Conservation (phyloP, 2,329 filamentous ascomycete species). For the Talaromyces islandicus region DNA sequence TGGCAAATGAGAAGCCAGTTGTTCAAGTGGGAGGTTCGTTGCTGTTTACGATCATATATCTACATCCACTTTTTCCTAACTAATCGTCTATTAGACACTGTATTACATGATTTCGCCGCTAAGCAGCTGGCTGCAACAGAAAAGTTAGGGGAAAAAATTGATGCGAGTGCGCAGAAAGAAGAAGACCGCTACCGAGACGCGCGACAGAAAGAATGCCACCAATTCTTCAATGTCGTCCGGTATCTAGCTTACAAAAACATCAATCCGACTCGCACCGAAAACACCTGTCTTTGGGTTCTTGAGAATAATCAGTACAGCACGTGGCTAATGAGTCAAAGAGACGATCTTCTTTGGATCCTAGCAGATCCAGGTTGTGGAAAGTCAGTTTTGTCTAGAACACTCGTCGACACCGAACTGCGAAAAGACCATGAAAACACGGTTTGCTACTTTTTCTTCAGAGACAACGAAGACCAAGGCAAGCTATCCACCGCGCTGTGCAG, state of each 20-base stretch:
- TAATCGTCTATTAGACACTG: no score
- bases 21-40: no score
- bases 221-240: no score
- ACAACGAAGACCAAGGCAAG: constrained; percentile 31
- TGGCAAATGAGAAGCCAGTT: no score
- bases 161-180: no score
- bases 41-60: no score
- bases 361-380: constrained; percentile 10
- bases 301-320: constrained; percentile 12
- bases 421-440: constrained; percentile 22
- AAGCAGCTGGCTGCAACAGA: no score
- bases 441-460: constrained; percentile 44
- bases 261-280: constrained; percentile 12
- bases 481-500: constrained; percentile 32
- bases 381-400: constrained; percentile 1
- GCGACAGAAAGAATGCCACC: no score
- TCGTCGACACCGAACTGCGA: constrained; percentile 12
- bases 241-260: not conserved
- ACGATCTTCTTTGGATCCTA: not conserved
- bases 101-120: no score
- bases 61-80: no score
- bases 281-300: constrained; percentile 19
- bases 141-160: no score
- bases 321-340: constrained; percentile 5
- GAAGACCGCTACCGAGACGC: no score